Base-by-base conservation (phyloP, 306 rosid species). In the Ormosia semicastrata region DNA sequence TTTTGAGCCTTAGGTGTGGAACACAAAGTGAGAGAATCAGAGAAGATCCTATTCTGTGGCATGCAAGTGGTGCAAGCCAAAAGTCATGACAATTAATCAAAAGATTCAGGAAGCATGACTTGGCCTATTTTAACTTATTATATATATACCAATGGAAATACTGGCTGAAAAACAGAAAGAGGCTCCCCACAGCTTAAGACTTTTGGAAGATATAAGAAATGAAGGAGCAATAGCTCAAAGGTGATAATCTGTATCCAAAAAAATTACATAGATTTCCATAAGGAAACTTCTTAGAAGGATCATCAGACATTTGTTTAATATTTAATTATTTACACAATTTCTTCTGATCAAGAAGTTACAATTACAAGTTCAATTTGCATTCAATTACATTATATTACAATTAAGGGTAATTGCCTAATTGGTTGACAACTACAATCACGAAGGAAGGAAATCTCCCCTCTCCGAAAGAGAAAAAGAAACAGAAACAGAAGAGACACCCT, bases 221-320 rank as follows among this genome's bases (percentile, higher is more conserved):
- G 52, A 73, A 73, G 15, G 39, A 40, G 17, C 67, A 57, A 40
- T 8, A 18, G 66, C 76, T 71, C 10, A 14, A 63, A 34, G 62
- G n/a, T 49, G 32, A 71, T 9, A 9, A 13, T 50, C 5, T 4
- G 3, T 70, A 10, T 75, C 57, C 18, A 6, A 41, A 44, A 4
- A 75, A 56, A 6, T 53, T 18, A 37, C 24, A 5, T 17, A n/a
- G 6, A 11, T 7, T 54, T 24, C 34, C 46, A 39, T 17, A 30
- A 57, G 62, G 52, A 15, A 68, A 15, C 77, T 68, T 77, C 75
- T 11, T 14, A 44, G 70, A 68, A 67, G 66, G 18, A 67, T 56
- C 44, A 69, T 29, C 11, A 47, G 57, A 44, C 10, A 46, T 24
- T 43, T 44, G 70, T 37, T 12, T 37, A 13, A 13, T 14, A 64